Conservation (phyloP, 129 eudicot genomes). For the Chrysanthemum seticuspe region DNA sequence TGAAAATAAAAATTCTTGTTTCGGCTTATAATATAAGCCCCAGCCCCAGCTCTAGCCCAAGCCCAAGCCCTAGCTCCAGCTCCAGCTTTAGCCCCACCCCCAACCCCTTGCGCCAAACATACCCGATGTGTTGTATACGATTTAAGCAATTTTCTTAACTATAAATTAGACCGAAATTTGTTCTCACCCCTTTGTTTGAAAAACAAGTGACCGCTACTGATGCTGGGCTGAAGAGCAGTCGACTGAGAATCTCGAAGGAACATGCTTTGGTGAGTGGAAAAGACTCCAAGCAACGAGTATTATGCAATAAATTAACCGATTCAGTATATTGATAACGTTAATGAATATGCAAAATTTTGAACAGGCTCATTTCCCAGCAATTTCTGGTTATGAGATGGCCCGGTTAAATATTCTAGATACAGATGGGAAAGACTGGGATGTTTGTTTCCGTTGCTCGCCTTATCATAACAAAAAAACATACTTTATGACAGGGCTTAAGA, state of each 20-base stretch:
- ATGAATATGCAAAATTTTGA: neutral
- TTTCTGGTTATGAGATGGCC: slow-evolving; percentile 28
- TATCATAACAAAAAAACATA: slow-evolving; percentile 26
- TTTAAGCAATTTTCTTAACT: slow-evolving; percentile 37
- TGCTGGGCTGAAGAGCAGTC: slow-evolving; percentile 36
- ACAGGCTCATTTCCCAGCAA: slow-evolving; percentile 50
- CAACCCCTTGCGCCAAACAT: too few relatives aligned
- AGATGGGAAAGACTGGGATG: slow-evolving; percentile 50
- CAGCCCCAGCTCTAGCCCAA: too few relatives aligned
- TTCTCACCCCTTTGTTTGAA: slow-evolving; percentile 44
- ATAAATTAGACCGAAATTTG: slow-evolving; percentile 34
- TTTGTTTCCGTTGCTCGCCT: slow-evolving; percentile 41
- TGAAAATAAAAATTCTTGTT: too few relatives aligned
- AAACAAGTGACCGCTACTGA: slow-evolving; percentile 46
- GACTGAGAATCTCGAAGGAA: slow-evolving; percentile 42
- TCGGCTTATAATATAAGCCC: too few relatives aligned
- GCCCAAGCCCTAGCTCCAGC: too few relatives aligned
- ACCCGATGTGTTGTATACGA: neutral
- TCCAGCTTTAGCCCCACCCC: too few relatives aligned
- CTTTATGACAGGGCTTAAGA: slow-evolving; percentile 56
- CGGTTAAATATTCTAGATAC: slow-evolving; percentile 47
- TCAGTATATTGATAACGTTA: neutral
- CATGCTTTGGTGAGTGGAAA: slow-evolving; percentile 50
- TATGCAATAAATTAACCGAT: neutral
- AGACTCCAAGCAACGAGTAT: neutral